phyloP scores from a whole-genome alignment of 331 rosid species.

The Telfairia occidentalis region DNA sequence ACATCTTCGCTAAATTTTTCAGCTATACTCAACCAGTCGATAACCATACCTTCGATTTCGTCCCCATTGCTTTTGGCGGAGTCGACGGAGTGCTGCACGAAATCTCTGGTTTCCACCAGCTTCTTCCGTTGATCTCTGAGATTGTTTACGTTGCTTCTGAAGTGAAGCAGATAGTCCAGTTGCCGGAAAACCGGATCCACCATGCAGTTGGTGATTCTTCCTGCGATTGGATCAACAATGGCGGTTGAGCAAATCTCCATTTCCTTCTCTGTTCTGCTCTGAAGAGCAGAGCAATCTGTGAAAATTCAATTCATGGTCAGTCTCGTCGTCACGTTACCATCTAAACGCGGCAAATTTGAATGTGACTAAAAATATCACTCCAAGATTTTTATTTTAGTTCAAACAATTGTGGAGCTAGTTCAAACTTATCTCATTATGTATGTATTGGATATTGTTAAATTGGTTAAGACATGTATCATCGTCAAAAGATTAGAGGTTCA shows the following conservation, averaged over 20 bases:
- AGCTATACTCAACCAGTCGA: background rate
- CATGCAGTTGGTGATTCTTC: background rate
- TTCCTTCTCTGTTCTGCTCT: background rate
- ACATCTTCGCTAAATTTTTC: background rate
- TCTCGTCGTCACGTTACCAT: background rate
- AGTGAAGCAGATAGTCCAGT: conserved; percentile 2
- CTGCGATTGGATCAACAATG: background rate
- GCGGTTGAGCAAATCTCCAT: background rate
- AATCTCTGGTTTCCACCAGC: background rate
- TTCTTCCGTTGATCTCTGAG: conserved; percentile 2
- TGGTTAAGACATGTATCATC: too few relatives aligned
- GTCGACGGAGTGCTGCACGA: conserved; percentile 1
- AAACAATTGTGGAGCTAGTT: too few relatives aligned
- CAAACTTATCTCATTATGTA: too few relatives aligned
- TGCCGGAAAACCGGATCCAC: conserved; percentile 4
- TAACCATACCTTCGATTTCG: conserved; percentile 8
- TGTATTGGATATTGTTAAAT: too few relatives aligned
- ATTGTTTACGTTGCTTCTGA: background rate
- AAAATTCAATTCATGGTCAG: background rate
- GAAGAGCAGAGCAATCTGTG: background rate
- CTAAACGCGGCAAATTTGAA: background rate
- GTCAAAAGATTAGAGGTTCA: too few relatives aligned
- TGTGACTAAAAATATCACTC: background rate
- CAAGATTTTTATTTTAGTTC: too few relatives aligned
- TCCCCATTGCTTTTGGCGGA: conserved; percentile 13